Percentiles rank a stretch among this genome's conserved stretches.
Evolutionary conservation across 768 basidiomycete species (phyloP).

Genomic region (Chiua virens): DNA sequence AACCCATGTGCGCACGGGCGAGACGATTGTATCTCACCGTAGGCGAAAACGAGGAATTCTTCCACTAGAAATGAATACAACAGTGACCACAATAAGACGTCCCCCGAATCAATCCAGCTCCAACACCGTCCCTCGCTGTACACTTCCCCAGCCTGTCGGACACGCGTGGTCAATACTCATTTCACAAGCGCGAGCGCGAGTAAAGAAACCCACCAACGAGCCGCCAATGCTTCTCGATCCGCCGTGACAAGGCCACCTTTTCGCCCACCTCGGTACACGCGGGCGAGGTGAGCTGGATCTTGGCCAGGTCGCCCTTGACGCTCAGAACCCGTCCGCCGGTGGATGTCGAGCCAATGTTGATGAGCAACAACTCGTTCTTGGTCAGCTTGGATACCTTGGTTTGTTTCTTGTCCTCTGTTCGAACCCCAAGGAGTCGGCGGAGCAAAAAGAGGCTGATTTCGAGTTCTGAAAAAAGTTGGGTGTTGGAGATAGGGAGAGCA

Average conservation of each 20-base stretch:
- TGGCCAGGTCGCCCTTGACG: slow-evolving; percentile 93
- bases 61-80: not conserved
- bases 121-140: slow-evolving; percentile 79
- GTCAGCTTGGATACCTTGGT: slow-evolving; percentile 91
- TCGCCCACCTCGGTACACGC: slow-evolving; percentile 97
- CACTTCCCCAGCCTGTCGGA: slow-evolving; percentile 65
- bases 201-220: slow-evolving; percentile 71
- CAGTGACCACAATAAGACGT: not conserved
- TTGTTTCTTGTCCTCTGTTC: slow-evolving; percentile 98
- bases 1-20: no score
- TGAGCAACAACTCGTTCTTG: slow-evolving; percentile 89
- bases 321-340: slow-evolving; percentile 93
- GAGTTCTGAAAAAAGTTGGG: slow-evolving; percentile 52
- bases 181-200: not conserved
- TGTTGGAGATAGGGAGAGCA: no score
- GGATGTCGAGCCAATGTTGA: slow-evolving; percentile 98
- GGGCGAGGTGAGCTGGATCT: slow-evolving; percentile 90
- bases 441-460: slow-evolving; percentile 95
- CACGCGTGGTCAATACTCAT: not conserved
- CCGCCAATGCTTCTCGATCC: slow-evolving; percentile 99
- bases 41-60: no score
- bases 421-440: slow-evolving; percentile 94
- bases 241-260: slow-evolving; percentile 91
- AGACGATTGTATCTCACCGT: no score
- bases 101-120: slow-evolving; percentile 59